These are phyloP conservation scores for Dictyostelium gargantuum DNA, from an alignment of 208 protist species.

Conservation along the genomic window DNA sequence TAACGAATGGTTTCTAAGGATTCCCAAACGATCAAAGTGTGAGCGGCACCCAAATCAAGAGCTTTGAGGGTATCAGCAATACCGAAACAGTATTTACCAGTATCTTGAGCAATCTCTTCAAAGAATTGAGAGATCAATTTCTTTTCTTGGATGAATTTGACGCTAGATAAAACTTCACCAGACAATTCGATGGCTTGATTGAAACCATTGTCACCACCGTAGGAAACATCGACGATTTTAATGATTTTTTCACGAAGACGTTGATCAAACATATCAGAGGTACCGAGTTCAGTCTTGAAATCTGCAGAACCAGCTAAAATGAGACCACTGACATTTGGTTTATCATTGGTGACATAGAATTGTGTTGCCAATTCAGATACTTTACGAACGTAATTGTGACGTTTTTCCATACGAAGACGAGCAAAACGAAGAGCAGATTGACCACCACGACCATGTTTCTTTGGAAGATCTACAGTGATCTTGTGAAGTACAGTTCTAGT, in stretches of 20 bases:
- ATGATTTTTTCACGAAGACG: conserved; percentile 97
- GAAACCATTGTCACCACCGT: conserved; percentile 99
- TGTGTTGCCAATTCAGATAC: conserved; percentile 96
- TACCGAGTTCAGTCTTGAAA: conserved; percentile 98
- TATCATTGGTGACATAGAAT: conserved; percentile 99
- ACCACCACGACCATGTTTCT: conserved; percentile 99
- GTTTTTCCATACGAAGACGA: conserved; percentile 99
- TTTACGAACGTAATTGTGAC: conserved; percentile 99
- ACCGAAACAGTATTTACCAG: conserved; percentile 99
- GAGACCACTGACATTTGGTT: conserved; percentile 98
- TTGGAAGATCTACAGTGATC: conserved; percentile 99
- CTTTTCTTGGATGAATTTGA: conserved; percentile 99
- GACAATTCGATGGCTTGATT: conserved; percentile 99
- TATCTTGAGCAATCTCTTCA: conserved; percentile 98
- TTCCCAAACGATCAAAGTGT: conserved; percentile 99
- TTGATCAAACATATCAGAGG: conserved; percentile 97
- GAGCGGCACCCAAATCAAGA: conserved; percentile 97
- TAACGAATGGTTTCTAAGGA: conserved; percentile 94
- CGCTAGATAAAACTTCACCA: conserved; percentile 94
- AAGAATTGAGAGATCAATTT: conserved; percentile 98
- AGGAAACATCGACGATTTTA: conserved; percentile 98
- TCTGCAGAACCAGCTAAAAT: conserved; percentile 99
- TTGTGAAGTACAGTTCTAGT: conserved; percentile 97
- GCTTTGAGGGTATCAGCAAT: conserved; percentile 96
- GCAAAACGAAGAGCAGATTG: conserved; percentile 99